Base-by-base conservation (phyloP, 2,329 filamentous ascomycete genomes). In the Aspergillus tubingensis region DNA sequence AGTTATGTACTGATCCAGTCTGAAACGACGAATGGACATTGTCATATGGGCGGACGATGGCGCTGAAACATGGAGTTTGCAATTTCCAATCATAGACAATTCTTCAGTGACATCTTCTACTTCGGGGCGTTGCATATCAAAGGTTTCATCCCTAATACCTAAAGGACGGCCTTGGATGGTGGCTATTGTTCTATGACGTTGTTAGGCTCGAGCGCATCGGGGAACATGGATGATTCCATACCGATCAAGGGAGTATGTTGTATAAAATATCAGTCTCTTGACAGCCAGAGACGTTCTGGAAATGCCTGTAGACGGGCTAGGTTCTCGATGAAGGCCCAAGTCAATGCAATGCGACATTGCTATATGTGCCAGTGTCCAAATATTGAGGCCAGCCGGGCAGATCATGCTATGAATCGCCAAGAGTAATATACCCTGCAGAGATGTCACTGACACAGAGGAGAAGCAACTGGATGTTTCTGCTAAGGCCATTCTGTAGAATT, bases 91-190 rank as follows among this genome's bases (percentile, higher is more conserved):
- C 8, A 27, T 32, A 8, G 25, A 11, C 43, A 44, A 13, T 2
- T 55, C 57, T 15, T 55, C 39, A 6, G 21, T 56, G 23, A 67
- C 39, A 25, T 63, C 58, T 17, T 62, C 43, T 5, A 66, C 4
- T 3, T 51, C 54, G 1, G 70, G 70, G 3, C 66, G 61, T 15
- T 67, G 56, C 2, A 77, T 62, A 54, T 78, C 75, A 56, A 77
- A 77, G 0, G 74, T 74, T 44, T 77, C 76, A 47, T 78, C 76
- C 10, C 74, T 64, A 15, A 77, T 72, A 1, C 75, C 74, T 2
- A 78, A 67, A 1, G 75, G 76, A 1, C 75, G 73, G 6, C 76
- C 76, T 58, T 78, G 76, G 6, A 78, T 77, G 2, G 75, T 73
- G 4, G 74, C 66, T 10, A 77, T 68, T 11, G 74, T 76, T 30